Evolutionary conservation across 495 filamentous ascomycete genomes (phyloP), one percentile per base, ranked within the genome.

Genomic region (Bacidia rubella): DNA sequence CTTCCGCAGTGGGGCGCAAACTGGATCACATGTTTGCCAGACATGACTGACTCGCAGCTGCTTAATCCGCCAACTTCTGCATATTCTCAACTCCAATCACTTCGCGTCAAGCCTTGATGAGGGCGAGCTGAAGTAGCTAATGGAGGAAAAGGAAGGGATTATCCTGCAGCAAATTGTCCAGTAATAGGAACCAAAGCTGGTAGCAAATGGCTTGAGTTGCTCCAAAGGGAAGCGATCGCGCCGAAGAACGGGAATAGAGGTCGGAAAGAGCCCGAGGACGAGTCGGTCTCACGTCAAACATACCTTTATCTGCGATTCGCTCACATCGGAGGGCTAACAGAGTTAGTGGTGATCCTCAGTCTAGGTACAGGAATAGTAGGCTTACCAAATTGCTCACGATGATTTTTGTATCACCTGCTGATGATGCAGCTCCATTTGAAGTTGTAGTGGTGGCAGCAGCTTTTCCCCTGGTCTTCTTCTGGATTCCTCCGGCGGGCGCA

Each of bases 241-340:
- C 19, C 41, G 15, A 44, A 9, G 41, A 22, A 17, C 15, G 64
- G 65, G 71, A 62, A 72, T 61, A 68, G 60, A 70, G 65, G 71
- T 69, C 76, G 71, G 73, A 67, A 65, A 70, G 71, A 68, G 69
- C 74, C 67, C 76, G 73, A 66, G 70, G 25, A 17, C 32, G 41
- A 66, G 68, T 63, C 65, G 70, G 69, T 71, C 75, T 76, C 65
- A 74, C 67, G 66, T 70, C 84, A 80, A 87, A 97, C 92, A 89
- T 98, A 98, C 92, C 93, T 97, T 96, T 74, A 98, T 89, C 80
- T 87, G 85, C 68, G 65, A 71, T 74, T 96, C 92, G 72, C 78
- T 84, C 68, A 98, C 87, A 83, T 98, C 92, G 71, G 78, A 75
- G 65, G 92, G 92, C 88, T 97, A 39, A 47, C 35, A 15, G 50